Evolutionary conservation across 2,329 filamentous ascomycete genomes (phyloP).

Genomic region (Nothophoma quercina): DNA sequence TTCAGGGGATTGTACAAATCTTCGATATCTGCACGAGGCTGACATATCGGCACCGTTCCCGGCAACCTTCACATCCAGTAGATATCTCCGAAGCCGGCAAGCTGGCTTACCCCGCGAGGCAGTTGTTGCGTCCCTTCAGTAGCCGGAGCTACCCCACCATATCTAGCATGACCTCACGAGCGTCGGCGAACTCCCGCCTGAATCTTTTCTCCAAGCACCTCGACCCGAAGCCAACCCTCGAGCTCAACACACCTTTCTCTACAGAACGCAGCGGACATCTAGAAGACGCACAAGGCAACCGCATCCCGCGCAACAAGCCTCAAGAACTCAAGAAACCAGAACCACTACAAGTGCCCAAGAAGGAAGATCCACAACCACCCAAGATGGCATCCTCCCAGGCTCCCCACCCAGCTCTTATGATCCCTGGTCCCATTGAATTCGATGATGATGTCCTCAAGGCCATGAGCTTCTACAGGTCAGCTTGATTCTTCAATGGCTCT

Average conservation of each 20-base stretch:
- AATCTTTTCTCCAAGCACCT: conserved; percentile 69
- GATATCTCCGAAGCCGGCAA: conserved; percentile 42
- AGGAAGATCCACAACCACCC: conserved; percentile 22
- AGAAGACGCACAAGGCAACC: conserved; percentile 61
- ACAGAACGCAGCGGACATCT: conserved; percentile 62
- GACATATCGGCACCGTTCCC: conserved; percentile 14
- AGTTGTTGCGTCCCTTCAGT: conserved; percentile 13
- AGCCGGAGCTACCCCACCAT: conserved; percentile 42
- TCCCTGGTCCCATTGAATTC: conserved; percentile 97
- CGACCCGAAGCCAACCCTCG: conserved; percentile 62
- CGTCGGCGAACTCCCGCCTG: conserved; percentile 59
- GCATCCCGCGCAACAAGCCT: conserved; percentile 20
- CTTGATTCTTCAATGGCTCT: background rate
- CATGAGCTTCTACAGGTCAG: conserved; percentile 91
- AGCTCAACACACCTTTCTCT: conserved; percentile 70
- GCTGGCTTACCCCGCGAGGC: conserved; percentile 44
- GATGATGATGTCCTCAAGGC: conserved; percentile 95
- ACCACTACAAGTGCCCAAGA: conserved; percentile 19
- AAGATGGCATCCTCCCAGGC: conserved; percentile 64
- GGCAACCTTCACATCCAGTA: conserved; percentile 10
- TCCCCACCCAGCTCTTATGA: conserved; percentile 79
- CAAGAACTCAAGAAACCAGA: conserved; percentile 20
- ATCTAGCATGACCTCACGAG: conserved; percentile 43
- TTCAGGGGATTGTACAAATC: background rate
- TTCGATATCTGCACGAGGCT: conserved; percentile 12